phyloP scores from a whole-genome alignment of 495 filamentous ascomycete species.

The Talaromyces liani region DNA sequence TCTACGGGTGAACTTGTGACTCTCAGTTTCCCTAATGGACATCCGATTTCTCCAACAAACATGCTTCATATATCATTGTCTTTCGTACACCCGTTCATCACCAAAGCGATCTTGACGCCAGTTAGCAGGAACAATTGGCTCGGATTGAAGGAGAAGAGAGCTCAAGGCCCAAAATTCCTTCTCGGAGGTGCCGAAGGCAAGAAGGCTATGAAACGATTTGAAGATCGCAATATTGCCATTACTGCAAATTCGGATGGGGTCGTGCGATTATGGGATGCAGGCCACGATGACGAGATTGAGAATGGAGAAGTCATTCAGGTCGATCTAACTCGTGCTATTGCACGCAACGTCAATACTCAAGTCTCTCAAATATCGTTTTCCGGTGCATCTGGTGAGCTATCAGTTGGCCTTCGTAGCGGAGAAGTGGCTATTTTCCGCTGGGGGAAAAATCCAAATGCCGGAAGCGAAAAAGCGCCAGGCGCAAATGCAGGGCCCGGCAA shows the following conservation, averaged over 20 bases:
- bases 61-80: slow-evolving; percentile 77
- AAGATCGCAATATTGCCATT: slow-evolving; percentile 71
- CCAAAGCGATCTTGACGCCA: slow-evolving; percentile 54
- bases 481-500: slow-evolving; percentile 44
- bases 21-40: slow-evolving; percentile 82
- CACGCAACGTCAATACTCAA: slow-evolving; percentile 67
- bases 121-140: slow-evolving; percentile 78
- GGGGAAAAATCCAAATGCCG: slow-evolving; percentile 64
- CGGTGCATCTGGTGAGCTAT: slow-evolving; percentile 72
- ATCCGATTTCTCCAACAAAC: slow-evolving; percentile 84
- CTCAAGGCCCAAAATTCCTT: slow-evolving; percentile 65
- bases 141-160: slow-evolving; percentile 71
- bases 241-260: slow-evolving; percentile 84
- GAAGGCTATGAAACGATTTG: slow-evolving; percentile 63
- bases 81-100: slow-evolving; percentile 83
- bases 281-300: slow-evolving; percentile 86
- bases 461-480: slow-evolving; percentile 47
- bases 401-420: slow-evolving; percentile 69
- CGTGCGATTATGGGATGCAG: slow-evolving; percentile 81
- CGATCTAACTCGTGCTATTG: slow-evolving; percentile 77
- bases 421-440: slow-evolving; percentile 85
- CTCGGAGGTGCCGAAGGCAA: slow-evolving; percentile 65
- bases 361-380: slow-evolving; percentile 70
- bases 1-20: slow-evolving; percentile 83
- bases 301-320: slow-evolving; percentile 76